These are phyloP conservation scores for Balamuthia mandrillaris DNA, from an alignment of 208 protist species.

Conservation along the genomic window DNA sequence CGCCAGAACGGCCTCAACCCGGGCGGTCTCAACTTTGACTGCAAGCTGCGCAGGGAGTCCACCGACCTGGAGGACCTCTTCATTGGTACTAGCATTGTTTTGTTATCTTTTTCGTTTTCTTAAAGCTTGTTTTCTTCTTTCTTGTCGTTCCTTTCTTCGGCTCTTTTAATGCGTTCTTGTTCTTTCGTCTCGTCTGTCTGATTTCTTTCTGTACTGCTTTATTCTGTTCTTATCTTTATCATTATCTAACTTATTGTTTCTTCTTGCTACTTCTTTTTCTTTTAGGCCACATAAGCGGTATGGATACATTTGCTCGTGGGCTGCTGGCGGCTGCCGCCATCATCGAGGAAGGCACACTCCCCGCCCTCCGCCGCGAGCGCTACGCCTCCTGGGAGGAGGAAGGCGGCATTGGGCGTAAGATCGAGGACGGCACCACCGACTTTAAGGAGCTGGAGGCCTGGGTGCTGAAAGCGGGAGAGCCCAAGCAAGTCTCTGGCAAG, in stretches of 20 bases:
- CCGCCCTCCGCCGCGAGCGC: not conserved
- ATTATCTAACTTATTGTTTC: not conserved
- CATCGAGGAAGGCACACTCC: constrained; percentile 12
- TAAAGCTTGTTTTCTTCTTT: too few species aligned
- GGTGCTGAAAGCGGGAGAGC: not conserved
- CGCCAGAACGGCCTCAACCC: constrained; percentile 28
- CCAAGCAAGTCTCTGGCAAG: constrained; percentile 36
- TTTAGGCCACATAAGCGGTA: not conserved
- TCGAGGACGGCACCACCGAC: not conserved
- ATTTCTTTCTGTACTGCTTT: too few species aligned
- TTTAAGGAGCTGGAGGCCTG: constrained; percentile 20
- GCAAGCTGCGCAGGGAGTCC: constrained; percentile 41
- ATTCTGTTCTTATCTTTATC: too few species aligned
- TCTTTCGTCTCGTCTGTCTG: too few species aligned
- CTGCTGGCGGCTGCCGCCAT: constrained; percentile 2
- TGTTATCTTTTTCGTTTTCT: too few species aligned
- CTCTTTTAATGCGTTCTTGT: too few species aligned
- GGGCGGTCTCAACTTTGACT: constrained; percentile 45
- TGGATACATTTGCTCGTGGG: constrained; percentile 39
- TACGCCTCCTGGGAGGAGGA: constrained; percentile 29
- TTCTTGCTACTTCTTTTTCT: not conserved
- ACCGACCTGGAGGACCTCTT: constrained; percentile 43
- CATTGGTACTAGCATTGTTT: constrained; percentile 29
- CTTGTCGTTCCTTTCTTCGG: too few species aligned
- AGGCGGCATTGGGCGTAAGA: not conserved